Percentiles rank a stretch among this genome's conserved stretches.
Conservation (phyloP, 1,284 basidiomycete genomes). For the Pterulicium gracile region DNA sequence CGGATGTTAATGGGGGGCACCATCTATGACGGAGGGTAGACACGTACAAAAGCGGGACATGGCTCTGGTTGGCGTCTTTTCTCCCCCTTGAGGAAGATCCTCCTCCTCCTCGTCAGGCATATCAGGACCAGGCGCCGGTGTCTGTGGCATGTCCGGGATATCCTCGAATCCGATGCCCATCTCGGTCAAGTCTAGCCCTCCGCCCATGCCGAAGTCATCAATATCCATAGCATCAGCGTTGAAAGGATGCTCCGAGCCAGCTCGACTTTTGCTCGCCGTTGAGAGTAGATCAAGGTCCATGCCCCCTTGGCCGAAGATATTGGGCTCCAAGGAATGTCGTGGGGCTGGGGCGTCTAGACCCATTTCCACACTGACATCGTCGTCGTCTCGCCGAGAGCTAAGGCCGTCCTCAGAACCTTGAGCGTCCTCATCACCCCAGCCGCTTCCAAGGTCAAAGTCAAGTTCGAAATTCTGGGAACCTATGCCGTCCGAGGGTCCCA, state of each 20-base stretch:
- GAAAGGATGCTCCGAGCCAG: conserved; percentile 54
- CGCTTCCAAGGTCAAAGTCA: conserved; percentile 52
- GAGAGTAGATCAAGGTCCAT: conserved; percentile 52
- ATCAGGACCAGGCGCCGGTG: not conserved
- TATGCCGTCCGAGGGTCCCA: conserved; percentile 72
- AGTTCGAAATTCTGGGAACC: conserved; percentile 79
- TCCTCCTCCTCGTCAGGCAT: conserved; percentile 12
- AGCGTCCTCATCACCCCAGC: conserved; percentile 55
- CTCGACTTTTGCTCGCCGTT: conserved; percentile 43
- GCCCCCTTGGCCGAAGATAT: conserved; percentile 36
- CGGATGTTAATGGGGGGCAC: not conserved
- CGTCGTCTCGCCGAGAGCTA: conserved; percentile 13
- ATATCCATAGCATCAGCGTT: conserved; percentile 42
- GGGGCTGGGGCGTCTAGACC: conserved; percentile 57
- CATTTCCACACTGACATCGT: conserved; percentile 47
- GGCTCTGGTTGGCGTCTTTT: conserved; percentile 43
- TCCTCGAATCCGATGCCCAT: conserved; percentile 67
- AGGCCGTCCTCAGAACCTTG: conserved; percentile 18
- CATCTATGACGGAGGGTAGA: not conserved
- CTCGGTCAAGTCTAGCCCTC: conserved; percentile 52
- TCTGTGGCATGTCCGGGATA: conserved; percentile 15
- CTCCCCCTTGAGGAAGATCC: conserved; percentile 26
- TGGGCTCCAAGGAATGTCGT: conserved; percentile 50
- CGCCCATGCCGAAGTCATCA: conserved; percentile 42
- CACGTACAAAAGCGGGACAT: conserved; percentile 65